A percentile compares a stretch with the other conserved stretches of the same genome.
Conservation (phyloP, 1,284 basidiomycete species). For the Boletus calvinii region DNA sequence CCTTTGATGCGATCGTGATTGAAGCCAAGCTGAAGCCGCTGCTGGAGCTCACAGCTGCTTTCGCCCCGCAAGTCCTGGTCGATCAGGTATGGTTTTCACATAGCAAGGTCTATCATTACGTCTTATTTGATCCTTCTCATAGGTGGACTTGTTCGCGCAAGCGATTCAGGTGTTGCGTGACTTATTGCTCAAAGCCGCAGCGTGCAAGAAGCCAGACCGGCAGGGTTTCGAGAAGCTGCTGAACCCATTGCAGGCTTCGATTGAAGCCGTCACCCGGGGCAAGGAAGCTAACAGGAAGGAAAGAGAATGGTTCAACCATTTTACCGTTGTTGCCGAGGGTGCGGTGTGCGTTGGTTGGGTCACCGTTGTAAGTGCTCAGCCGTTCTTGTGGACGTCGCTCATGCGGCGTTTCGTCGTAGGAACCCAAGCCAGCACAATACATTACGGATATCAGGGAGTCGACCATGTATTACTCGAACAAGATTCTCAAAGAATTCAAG, state of each 20-base stretch:
- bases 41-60: slow-evolving; percentile 68
- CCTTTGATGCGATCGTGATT: slow-evolving; percentile 75
- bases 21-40: slow-evolving; percentile 74
- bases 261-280: slow-evolving; percentile 74
- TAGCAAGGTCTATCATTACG: background rate
- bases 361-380: slow-evolving; percentile 60
- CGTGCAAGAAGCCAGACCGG: slow-evolving; percentile 80
- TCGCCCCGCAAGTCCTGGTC: slow-evolving; percentile 69
- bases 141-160: slow-evolving; percentile 72
- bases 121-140: slow-evolving; percentile 8
- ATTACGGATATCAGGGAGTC: slow-evolving; percentile 88
- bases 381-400: background rate
- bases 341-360: slow-evolving; percentile 93
- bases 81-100: slow-evolving; percentile 65
- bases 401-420: slow-evolving; percentile 41
- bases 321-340: slow-evolving; percentile 82
- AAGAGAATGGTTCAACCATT: slow-evolving; percentile 80
- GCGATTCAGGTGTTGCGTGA: slow-evolving; percentile 70
- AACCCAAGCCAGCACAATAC: slow-evolving; percentile 80
- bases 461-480: slow-evolving; percentile 88
- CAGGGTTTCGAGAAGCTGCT: slow-evolving; percentile 62
- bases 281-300: slow-evolving; percentile 86
- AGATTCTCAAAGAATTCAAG: slow-evolving; percentile 91
- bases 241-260: slow-evolving; percentile 69
- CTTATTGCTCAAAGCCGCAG: slow-evolving; percentile 67